Base-by-base conservation (phyloP, 2,329 filamentous ascomycete genomes). In the Dichotomopilus funicola region DNA sequence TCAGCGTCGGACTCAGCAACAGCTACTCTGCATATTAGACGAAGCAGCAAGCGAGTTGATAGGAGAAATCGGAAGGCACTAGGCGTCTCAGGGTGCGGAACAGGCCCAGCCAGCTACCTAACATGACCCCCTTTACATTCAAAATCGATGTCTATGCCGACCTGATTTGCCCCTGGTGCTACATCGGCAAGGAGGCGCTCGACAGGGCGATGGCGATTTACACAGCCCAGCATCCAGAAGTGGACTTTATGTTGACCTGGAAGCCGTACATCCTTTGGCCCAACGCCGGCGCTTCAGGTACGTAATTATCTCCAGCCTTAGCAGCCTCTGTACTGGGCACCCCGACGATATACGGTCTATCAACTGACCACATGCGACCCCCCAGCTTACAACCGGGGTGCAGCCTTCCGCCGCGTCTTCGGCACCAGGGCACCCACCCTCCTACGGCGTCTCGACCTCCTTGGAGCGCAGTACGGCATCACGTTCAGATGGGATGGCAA, bases 151-250 rank as follows among this genome's bases (percentile, higher is more conserved):
- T 78, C 46, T 75, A 78, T 60, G 67, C 74, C 40, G 78, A 81
- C 63, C 71, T 76, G 6, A 67, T 78, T 40, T 81, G 78, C 56
- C 76, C 78, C 4, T 80, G 76, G 70, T 79, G 75, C 61, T 81
- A 77, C 61, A 69, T 80, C 56, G 72, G 73, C 55, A 72, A 77
- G 59, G 73, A 69, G 54, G 73, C 71, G 53, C 70, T 81, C 51
- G 72, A 78, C 56, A 60, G 57, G 10, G 76, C 78, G 53, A 77
- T 79, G 58, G 64, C 67, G 27, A 61, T 64, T 5, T 78, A 75
- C 63, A 67, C 66, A 53, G 59, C 65, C 4, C 61, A 61, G 11
- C 69, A 78, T 56, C 75, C 75, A 0, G 70, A 73, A 12, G 69
- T 73, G 31, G 68, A 71, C 5, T 79, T 80, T 55, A 71, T 77